Evolutionary conservation across 192 early-diverging fungal genomes (phyloP).

Genomic region (Phlyctochytrium planicorne): DNA sequence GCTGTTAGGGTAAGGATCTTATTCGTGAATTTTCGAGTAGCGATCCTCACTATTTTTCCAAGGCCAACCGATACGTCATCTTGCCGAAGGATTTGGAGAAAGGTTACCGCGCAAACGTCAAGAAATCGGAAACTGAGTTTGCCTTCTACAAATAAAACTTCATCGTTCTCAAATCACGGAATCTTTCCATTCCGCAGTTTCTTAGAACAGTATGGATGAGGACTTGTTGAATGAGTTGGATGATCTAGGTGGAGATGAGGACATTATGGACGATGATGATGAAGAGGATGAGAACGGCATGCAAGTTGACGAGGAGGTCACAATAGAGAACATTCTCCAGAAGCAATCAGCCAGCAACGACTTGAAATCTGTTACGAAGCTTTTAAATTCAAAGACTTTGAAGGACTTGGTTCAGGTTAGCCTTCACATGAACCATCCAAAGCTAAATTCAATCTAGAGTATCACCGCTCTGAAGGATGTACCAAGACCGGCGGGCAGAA

Average conservation of each 20-base stretch:
- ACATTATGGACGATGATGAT: slow-evolving; percentile 49
- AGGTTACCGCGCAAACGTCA: slow-evolving; percentile 90
- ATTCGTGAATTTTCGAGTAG: slow-evolving; percentile 16
- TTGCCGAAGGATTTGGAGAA: slow-evolving; percentile 94
- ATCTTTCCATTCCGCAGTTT: too few species aligned
- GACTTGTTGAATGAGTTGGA: slow-evolving; percentile 88
- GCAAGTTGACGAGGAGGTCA: slow-evolving; percentile 22
- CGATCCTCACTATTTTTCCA: background rate
- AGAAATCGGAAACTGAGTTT: slow-evolving; percentile 93
- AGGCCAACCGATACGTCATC: slow-evolving; percentile 93
- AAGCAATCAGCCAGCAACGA: too few species aligned
- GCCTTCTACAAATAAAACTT: slow-evolving; percentile 98
- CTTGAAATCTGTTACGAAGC: slow-evolving; percentile 61
- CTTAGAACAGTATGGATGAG: slow-evolving; percentile 67
- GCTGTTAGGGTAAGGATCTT: slow-evolving; percentile 92
- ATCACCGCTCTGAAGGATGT: too few species aligned
- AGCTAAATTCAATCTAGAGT: background rate
- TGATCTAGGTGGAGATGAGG: slow-evolving; percentile 60
- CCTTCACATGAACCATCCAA: slow-evolving; percentile 10
- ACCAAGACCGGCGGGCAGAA: slow-evolving; percentile 41
- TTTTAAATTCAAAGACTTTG: slow-evolving; percentile 61
- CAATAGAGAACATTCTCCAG: slow-evolving; percentile 40
- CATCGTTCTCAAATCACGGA: too few species aligned
- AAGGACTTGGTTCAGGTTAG: slow-evolving; percentile 60
- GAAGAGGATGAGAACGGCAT: slow-evolving; percentile 40